Evolutionary conservation across 1,139 yeast genomes (phyloP).

Genomic region (Yamadazyma blattariae): DNA sequence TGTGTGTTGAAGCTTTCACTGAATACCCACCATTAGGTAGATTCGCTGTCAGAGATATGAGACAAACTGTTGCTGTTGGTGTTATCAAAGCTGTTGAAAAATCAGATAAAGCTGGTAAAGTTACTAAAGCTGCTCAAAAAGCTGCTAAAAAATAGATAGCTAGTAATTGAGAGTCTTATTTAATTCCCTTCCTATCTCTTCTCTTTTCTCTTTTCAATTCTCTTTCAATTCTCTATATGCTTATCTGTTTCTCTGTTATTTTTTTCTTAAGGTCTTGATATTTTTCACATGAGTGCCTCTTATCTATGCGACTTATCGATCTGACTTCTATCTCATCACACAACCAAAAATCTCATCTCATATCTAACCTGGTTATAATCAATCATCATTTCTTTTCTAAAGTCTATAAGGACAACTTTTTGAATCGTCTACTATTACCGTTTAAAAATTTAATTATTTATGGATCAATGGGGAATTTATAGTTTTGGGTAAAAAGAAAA

Average conservation of each 20-base stretch:
- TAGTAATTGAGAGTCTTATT: conserved; percentile 3
- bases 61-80: conserved; percentile 99
- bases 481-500: too few relatives aligned
- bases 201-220: neutral
- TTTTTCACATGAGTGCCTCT: too few relatives aligned
- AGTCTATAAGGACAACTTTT: too few relatives aligned
- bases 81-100: conserved; percentile 98
- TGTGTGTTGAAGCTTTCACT: conserved; percentile 96
- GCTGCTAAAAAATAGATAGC: conserved; percentile 84
- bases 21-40: conserved; percentile 99
- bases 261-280: too few relatives aligned
- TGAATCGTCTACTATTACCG: too few relatives aligned
- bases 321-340: too few relatives aligned
- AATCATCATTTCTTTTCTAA: too few relatives aligned
- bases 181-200: neutral
- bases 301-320: too few relatives aligned
- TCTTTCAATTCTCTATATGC: neutral
- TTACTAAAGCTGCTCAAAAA: conserved; percentile 99
- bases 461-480: too few relatives aligned
- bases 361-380: too few relatives aligned
- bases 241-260: neutral
- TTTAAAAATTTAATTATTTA: too few relatives aligned
- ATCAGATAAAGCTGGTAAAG: conserved; percentile 95
- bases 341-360: too few relatives aligned
- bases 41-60: conserved; percentile 99